Evolutionary conservation across 257 asterid genomes (phyloP), one percentile per base, ranked within the genome.

Genomic region (Prunella vulgaris): DNA sequence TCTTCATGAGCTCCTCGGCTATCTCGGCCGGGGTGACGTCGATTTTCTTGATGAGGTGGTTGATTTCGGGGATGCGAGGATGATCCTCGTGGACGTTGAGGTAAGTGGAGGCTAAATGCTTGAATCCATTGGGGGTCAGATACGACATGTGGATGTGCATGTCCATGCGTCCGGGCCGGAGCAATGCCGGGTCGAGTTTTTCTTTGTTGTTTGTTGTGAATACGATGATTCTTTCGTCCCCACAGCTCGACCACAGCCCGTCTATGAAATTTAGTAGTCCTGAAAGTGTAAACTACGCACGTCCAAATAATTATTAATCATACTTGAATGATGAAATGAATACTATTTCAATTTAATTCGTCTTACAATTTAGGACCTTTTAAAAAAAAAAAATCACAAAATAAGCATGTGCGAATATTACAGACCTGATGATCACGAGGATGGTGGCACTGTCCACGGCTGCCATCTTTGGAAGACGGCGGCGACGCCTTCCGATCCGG

Each of bases 111-210:
- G 95, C 85, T 69, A 91, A 32, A 7, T 74, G 75, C 61, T 77
- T 77, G 74, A 88, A 91, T 0, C 90, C 92, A 1, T 77, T 88
- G 4, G 71, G 74, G 0, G 90, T 87, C 57, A 87, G 78, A 68
- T 85, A 87, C 0, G 96, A 87, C 96, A 91, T 85, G 76, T 79
- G 83, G 10, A 91, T 83, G 84, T 91, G 96, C 85, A 84, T 72
- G 73, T 91, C 96, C 97, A 91, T 91, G n/a, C 96, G 83, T 17
- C 97, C 96, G 0, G 97, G 88, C 2, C 96, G 87, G 54, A 90
- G 73, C 83, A 91, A 60, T 6, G 96, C 97, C 0, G 96, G 95
- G 51, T 88, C 95, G 10, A 90, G 85, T 64, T 76, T 86, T 17
- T 85, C 93, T 64, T 60, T 88, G 88, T 90, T 63, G 81, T 90